Conservation (phyloP, 2,329 filamentous ascomycete genomes). For the Dothideomycetes sp. region DNA sequence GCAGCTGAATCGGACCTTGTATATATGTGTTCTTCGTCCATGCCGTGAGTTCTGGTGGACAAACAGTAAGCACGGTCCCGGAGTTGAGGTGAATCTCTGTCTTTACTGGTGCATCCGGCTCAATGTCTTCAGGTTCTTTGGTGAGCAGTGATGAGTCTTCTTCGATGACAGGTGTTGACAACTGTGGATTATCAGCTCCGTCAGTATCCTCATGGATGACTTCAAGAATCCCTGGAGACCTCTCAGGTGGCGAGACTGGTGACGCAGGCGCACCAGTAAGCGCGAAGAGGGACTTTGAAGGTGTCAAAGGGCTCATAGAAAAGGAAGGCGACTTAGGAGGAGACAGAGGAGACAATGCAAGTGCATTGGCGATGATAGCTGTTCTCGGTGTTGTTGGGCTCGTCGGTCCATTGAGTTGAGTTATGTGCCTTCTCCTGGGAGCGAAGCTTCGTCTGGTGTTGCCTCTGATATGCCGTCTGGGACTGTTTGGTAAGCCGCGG, state of each 20-base stretch:
- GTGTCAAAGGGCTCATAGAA: background rate
- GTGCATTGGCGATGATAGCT: background rate
- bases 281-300: slow-evolving; percentile 2
- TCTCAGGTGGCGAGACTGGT: slow-evolving; percentile 12
- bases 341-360: background rate
- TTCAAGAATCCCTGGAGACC: slow-evolving; percentile 5
- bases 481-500: background rate
- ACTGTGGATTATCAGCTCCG: background rate
- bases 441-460: background rate
- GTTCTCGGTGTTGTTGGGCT: background rate
- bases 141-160: background rate
- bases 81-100: slow-evolving; percentile 21
- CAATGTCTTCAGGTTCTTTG: background rate
- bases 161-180: background rate
- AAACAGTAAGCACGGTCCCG: slow-evolving; percentile 23
- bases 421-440: background rate
- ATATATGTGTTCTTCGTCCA: slow-evolving; percentile 26
- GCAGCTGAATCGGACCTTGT: slow-evolving; percentile 26
- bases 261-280: slow-evolving; percentile 8
- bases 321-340: background rate
- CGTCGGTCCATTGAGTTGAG: background rate
- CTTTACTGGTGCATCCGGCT: background rate
- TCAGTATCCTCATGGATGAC: slow-evolving; percentile 1
- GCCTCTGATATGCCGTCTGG: background rate
- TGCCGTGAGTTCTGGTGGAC: slow-evolving; percentile 21